A percentile compares a stretch with the other conserved stretches of the same genome.
Evolutionary conservation across 108 stramenopile genomes (phyloP).

Genomic region (Nannochloropsis gaditana): DNA sequence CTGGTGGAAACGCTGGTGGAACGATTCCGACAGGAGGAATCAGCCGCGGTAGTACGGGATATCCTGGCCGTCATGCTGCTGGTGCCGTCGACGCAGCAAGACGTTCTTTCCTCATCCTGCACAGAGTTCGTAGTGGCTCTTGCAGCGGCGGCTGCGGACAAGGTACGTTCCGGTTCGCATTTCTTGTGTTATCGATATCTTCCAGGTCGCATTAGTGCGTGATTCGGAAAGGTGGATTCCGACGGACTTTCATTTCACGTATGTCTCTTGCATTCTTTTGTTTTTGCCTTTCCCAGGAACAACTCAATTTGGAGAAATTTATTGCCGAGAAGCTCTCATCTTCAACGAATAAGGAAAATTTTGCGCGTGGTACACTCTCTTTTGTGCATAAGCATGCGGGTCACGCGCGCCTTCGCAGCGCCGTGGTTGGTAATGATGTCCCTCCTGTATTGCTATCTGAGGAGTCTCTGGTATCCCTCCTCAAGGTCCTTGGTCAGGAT

Average conservation of each 20-base stretch:
- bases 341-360: slow-evolving; percentile 29
- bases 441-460: neutral
- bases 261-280: neutral
- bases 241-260: neutral
- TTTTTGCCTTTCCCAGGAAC: neutral
- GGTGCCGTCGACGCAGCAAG: slow-evolving; percentile 64
- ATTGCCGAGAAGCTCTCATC: slow-evolving; percentile 26
- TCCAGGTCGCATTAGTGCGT: too few relatives aligned
- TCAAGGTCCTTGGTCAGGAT: slow-evolving; percentile 62
- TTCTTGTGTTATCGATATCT: too few relatives aligned
- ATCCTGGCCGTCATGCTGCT: slow-evolving; percentile 62
- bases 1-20: slow-evolving; percentile 76
- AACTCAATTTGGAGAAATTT: slow-evolving; percentile 36
- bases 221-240: too few relatives aligned
- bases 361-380: slow-evolving; percentile 31
- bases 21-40: slow-evolving; percentile 68
- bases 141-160: slow-evolving; percentile 62
- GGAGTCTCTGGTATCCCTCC: slow-evolving; percentile 29
- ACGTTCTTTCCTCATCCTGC: slow-evolving; percentile 71
- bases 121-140: slow-evolving; percentile 64
- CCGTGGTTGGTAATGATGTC: too few relatives aligned
- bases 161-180: slow-evolving; percentile 29
- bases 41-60: slow-evolving; percentile 54
- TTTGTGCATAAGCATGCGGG: slow-evolving; percentile 30
- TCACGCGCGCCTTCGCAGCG: neutral